Evolutionary conservation across 2,329 filamentous ascomycete species (phyloP), one percentile per base, ranked within the genome.

Genomic region (Sclerotinia spermophila): DNA sequence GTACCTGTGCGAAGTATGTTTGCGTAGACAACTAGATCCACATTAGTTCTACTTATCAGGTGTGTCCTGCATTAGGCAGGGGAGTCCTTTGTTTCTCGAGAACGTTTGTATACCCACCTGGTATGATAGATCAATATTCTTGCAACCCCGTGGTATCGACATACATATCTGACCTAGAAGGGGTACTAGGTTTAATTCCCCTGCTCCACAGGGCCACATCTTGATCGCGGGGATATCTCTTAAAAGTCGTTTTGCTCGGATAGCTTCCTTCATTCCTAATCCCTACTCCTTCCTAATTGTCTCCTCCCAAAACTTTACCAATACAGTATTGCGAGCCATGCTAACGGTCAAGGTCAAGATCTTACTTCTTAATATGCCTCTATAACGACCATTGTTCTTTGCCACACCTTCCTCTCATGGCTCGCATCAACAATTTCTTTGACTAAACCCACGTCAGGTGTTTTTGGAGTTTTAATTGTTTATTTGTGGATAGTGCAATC

Each of bases 171-270:
- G 35, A 60, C 38, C 35, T 42, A 56, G 19, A n/a, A 55, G 27
- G 27, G 17, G 55, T 30, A 60, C 38, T 42, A 60, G 58, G 44
- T n/a, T 48, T 5, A 48, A 48, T 38, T 21, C 21, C 27, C 44
- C 21, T 53, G 45, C 62, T 65, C 62, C 62, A 65, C 45, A 53
- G 33, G 45, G 10, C 45, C 45, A 53, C 48, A 66, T 30, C 30
- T 66, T 53, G 35, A 66, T 66, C 45, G 62, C 48, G 48, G 45
- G 62, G 61, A 64, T 64, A 64, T 64, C 51, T 64, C 61, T 64
- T n/a, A 61, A 61, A 53, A 30, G 38, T 30, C 61, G 44, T 64
- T 51, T 51, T 51, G 15, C 45, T 65, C 61, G 61, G 21, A 45
- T n/a, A 24, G 61, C 45, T 40, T 62, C 40, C 33, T 45, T 45